phyloP scores from a whole-genome alignment of 805 yeast species.

The Kazachstania bromeliacearum region DNA sequence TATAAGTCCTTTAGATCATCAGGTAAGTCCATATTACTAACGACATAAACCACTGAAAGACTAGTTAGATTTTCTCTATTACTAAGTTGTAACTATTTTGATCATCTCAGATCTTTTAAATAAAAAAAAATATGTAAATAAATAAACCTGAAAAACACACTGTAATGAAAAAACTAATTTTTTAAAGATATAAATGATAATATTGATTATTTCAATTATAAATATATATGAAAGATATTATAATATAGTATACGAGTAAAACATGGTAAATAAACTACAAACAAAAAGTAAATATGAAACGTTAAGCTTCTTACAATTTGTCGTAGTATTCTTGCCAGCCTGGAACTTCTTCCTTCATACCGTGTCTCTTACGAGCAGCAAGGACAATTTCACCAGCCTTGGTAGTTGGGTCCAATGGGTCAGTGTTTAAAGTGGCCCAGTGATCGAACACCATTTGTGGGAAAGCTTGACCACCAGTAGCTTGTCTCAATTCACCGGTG shows the following conservation, averaged over 20 bases:
- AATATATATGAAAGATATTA: conserved; percentile 5
- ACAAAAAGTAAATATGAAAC: conserved; percentile 9
- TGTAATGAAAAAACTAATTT: too few species aligned
- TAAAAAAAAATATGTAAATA: too few species aligned
- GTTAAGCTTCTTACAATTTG: conserved; percentile 48
- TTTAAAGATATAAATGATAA: neutral
- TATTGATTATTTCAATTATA: neutral
- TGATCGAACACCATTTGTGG: conserved; percentile 99
- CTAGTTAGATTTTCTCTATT: too few species aligned
- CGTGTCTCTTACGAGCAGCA: conserved; percentile 86
- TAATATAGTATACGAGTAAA: conserved; percentile 1
- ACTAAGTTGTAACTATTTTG: too few species aligned
- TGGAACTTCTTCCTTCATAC: conserved; percentile 95
- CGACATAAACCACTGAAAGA: too few species aligned
- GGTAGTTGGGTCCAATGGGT: conserved; percentile 78
- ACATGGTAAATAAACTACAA: conserved; percentile 6
- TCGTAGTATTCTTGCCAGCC: conserved; percentile 99
- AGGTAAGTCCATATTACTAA: conserved; percentile 33
- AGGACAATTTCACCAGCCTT: conserved; percentile 58
- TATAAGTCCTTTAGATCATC: conserved; percentile 44
- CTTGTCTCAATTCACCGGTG: conserved; percentile 98
- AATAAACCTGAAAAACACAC: neutral
- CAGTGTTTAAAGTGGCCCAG: conserved; percentile 88
- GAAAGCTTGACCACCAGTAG: conserved; percentile 99
- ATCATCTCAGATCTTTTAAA: too few species aligned